Base-by-base conservation (phyloP, 257 asterid species). In the Nemophila menziesii region DNA sequence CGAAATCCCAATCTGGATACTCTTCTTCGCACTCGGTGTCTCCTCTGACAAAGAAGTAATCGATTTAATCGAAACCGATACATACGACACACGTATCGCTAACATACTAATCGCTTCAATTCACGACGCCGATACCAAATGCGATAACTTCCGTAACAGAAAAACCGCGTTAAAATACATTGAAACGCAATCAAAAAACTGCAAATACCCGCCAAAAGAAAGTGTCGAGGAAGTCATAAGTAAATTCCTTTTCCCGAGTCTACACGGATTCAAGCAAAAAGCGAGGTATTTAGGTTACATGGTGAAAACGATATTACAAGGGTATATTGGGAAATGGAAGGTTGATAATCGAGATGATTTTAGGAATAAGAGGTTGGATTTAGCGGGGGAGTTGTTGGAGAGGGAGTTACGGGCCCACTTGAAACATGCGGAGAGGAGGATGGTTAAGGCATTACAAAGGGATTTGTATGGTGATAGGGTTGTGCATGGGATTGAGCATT, bases 381-480 rank as follows among this genome's bases (percentile, higher is more conserved):
- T 90, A 78, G 87, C 98, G 39, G 75, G 83, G 24, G 94, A 85
- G 62, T 70, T 90, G 22, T 81, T 90, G 4, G 98, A 85, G 60
- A 49, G 94, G 27, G 98, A 90, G 59, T 60, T 90, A 40, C 70
- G 55, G 58, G 80, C 70, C 44, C 96, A 89, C 48, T 68, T 89
- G 17, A 89, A 74, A 38, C 98, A 89, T 51, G 92, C 73, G 0
- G 94, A 81, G 67, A 76, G 79, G 77, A 78, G 78, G 26, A 72
- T 85, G 93, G 48, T 63, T 22, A 84, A 74, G 60, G 80, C 83
- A 16, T 52, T 90, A 52, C 98, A 85, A 54, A 82, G 79, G 56
- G 94, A 90, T 60, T 87, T 90, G 9, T 62, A 77, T 44, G 79
- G 64, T 48, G 86, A 74, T 49, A 61, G 84, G 20, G 78, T 71